Percentiles rank a stretch among this genome's conserved stretches.
Conservation (phyloP, 495 filamentous ascomycete genomes). For the Entonaema liquescens region DNA sequence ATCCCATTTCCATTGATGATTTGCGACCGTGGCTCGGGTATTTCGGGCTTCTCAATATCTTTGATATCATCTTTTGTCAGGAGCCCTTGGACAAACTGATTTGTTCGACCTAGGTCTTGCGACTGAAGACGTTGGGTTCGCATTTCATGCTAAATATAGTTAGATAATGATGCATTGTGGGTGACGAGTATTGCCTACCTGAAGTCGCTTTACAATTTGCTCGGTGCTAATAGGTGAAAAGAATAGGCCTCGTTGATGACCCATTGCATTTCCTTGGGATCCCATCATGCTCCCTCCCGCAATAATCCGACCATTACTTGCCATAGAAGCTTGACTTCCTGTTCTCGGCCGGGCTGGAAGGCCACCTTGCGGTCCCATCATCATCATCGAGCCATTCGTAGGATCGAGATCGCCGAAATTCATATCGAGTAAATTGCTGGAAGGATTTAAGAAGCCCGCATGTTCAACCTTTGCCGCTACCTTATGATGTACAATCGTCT, state of each 20-base stretch:
- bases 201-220: slow-evolving; percentile 91
- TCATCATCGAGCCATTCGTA: slow-evolving; percentile 73
- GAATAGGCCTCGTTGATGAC: slow-evolving; percentile 68
- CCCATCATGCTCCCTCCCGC: slow-evolving; percentile 55
- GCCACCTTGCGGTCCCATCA: slow-evolving; percentile 55
- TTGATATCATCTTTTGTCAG: slow-evolving; percentile 77
- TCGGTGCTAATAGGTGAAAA: slow-evolving; percentile 90
- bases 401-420: slow-evolving; percentile 90
- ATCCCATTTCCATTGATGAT: slow-evolving; percentile 54
- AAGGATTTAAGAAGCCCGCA: slow-evolving; percentile 76
- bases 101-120: slow-evolving; percentile 81
- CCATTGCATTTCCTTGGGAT: slow-evolving; percentile 61
- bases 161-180: slow-evolving; percentile 13
- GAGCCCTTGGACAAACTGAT: slow-evolving; percentile 79
- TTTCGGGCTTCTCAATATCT: slow-evolving; percentile 62
- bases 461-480: slow-evolving; percentile 96
- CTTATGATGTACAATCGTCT: slow-evolving; percentile 97
- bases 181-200: slow-evolving; percentile 64
- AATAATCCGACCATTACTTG: slow-evolving; percentile 64
- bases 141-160: slow-evolving; percentile 74
- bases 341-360: slow-evolving; percentile 70
- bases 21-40: slow-evolving; percentile 52
- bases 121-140: slow-evolving; percentile 86
- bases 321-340: slow-evolving; percentile 74
- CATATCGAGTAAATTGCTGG: slow-evolving; percentile 80